Evolutionary conservation across 1,284 basidiomycete genomes (phyloP), one percentile per base, ranked within the genome.

Genomic region (Wallemia ichthyophaga): DNA sequence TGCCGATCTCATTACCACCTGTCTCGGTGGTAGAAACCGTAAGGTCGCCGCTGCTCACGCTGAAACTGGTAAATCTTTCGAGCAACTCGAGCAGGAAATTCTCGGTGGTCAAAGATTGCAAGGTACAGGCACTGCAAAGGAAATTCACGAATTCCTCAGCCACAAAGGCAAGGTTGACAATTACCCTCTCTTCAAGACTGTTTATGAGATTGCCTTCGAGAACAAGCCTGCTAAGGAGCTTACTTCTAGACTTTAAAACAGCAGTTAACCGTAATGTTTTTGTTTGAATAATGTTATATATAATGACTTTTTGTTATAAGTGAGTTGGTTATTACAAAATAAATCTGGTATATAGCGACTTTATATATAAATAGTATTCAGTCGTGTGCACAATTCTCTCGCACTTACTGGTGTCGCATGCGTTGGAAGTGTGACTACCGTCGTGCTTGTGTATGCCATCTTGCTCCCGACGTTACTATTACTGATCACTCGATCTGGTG

Each of bases 1-100:
- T 25, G 76, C 75, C 7, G 76, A 78, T 67, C 67, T 78, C 26
- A 77, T 78, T 66, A 77, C 76, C 2, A 75, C 74, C 7, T 76
- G 74, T 62, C 69, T 76, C 23, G 75, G 75, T 23, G 76, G 76
- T 1, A 67, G 76, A 53, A 78, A 78, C 66, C 68, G 72, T 59
- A 72, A 73, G 65, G 70, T 70, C 58, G 73, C 73, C 5, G 72
- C 73, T 60, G 76, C 75, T 0, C 77, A 75, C 62, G 75, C 75
- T 27, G 72, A 67, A 62, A 72, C 71, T 11, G 69, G 71, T 59
- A 71, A 77, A 68, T 62, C 70, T 1, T 77, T 77, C 60, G 71
- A 74, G 37, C 68, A 71, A 59, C 68, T 78, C 9, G 76, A 78
- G 66, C 68, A 71, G 62, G 74, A 75, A 63, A 70, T 77, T 68